phyloP scores from a whole-genome alignment of 805 yeast genomes.

The Gaillardinia entomophila region DNA sequence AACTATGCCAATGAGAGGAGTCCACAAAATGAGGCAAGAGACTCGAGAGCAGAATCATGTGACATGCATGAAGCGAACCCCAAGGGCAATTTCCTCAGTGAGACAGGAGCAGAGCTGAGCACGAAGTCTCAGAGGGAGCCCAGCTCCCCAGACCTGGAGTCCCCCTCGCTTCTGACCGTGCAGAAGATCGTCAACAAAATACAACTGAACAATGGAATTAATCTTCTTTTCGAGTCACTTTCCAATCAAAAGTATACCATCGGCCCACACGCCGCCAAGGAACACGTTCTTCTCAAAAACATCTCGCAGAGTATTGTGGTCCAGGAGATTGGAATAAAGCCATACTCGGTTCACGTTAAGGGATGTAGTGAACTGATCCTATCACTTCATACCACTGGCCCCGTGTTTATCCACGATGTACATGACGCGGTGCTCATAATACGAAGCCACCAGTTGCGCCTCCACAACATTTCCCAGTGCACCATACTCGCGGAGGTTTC shows the following conservation, averaged over 20 bases:
- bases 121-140: no score
- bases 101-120: no score
- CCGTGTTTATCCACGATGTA: slow-evolving; percentile 6
- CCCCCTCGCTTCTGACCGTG: no score
- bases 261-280: slow-evolving; percentile 1
- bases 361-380: not conserved
- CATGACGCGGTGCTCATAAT: slow-evolving; percentile 6
- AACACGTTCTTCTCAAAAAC: slow-evolving; percentile 5
- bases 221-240: not conserved
- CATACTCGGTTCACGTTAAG: slow-evolving; percentile 3
- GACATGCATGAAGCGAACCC: no score
- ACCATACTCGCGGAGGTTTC: slow-evolving; percentile 4
- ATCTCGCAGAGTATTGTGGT: slow-evolving; percentile 1
- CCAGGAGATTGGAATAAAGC: not conserved
- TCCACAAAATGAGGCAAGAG: no score
- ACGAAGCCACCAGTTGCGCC: slow-evolving; percentile 12
- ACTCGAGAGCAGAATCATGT: no score
- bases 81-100: no score
- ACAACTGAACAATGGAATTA: not conserved
- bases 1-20: no score
- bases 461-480: slow-evolving; percentile 7
- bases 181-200: not conserved
- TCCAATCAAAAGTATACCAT: not conserved
- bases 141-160: no score
- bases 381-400: slow-evolving; percentile 7